Evolutionary conservation across 2,329 filamentous ascomycete species (phyloP).

Genomic region (Anisogramma anomala): DNA sequence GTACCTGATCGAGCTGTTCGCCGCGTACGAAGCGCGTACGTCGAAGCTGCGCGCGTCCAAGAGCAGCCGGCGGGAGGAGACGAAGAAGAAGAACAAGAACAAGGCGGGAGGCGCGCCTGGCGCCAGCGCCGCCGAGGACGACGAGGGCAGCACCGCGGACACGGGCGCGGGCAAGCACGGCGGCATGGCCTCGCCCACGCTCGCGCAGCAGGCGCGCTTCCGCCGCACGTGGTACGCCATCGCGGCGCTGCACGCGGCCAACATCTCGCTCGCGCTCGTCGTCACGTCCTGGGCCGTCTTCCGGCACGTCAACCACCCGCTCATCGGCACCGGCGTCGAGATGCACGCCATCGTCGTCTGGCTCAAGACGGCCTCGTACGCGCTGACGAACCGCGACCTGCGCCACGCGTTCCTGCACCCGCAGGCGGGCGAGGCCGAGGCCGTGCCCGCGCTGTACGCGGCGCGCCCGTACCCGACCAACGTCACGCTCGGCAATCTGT

Average conservation of each 20-base stretch:
- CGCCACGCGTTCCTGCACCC: constrained; percentile 83
- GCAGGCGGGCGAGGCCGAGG: constrained; percentile 49
- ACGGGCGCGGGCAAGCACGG: constrained; percentile 28
- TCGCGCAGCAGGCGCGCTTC: constrained; percentile 55
- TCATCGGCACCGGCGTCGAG: constrained; percentile 84
- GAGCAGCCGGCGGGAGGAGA: neutral
- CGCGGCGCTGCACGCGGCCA: constrained; percentile 69
- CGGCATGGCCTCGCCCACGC: constrained; percentile 42
- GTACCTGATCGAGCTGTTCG: constrained; percentile 76
- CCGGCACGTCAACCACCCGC: constrained; percentile 80
- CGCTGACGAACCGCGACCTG: constrained; percentile 90
- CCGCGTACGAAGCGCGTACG: constrained; percentile 65
- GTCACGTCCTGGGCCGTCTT: constrained; percentile 82
- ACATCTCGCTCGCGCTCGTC: constrained; percentile 68
- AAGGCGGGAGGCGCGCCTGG: neutral
- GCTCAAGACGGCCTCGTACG: constrained; percentile 92
- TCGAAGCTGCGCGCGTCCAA: constrained; percentile 27
- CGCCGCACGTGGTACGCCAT: constrained; percentile 68
- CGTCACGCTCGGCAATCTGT: constrained; percentile 75
- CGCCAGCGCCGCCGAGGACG: neutral
- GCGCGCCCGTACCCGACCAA: constrained; percentile 81
- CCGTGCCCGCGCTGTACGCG: constrained; percentile 70
- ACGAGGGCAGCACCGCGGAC: constrained; percentile 34
- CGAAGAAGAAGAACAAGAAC: too few species aligned
- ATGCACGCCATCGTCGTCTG: constrained; percentile 90